These are phyloP conservation scores for Vitis amurensis DNA, from an alignment of 164 flowering plant species.

Conservation along the genomic window DNA sequence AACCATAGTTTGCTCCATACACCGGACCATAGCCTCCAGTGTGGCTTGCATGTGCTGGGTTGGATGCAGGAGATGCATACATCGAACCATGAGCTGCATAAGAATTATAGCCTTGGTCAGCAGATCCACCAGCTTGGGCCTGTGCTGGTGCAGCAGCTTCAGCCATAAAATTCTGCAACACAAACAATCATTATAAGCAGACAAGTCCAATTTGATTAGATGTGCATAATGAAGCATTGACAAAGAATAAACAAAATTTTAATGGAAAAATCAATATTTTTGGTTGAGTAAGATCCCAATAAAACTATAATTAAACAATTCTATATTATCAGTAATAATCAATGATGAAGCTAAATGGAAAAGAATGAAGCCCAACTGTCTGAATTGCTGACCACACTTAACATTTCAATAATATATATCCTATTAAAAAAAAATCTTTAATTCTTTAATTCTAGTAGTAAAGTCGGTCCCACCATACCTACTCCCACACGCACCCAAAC, in stretches of 20 bases:
- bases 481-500: background rate
- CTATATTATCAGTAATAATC: no score
- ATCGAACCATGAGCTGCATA: conserved; percentile 41
- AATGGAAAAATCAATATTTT: no score
- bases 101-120: conserved; percentile 50
- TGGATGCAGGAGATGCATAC: conserved; percentile 44
- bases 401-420: no score
- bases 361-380: no score
- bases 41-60: conserved; percentile 35
- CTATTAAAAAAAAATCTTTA: no score
- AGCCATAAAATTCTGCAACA: conserved; percentile 60
- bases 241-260: background rate
- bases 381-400: no score
- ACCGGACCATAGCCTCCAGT: conserved; percentile 48
- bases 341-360: no score
- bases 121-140: conserved; percentile 29
- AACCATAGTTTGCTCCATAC: conserved; percentile 53
- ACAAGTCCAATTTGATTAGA: no score
- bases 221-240: background rate
- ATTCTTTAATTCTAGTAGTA: no score
- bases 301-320: no score
- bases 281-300: no score
- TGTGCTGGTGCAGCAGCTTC: conserved; percentile 44
- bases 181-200: background rate
- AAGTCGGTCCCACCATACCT: no score